Evolutionary conservation across 495 filamentous ascomycete species (phyloP), one percentile per base, ranked within the genome.

Genomic region (Achaetomiella virescens): DNA sequence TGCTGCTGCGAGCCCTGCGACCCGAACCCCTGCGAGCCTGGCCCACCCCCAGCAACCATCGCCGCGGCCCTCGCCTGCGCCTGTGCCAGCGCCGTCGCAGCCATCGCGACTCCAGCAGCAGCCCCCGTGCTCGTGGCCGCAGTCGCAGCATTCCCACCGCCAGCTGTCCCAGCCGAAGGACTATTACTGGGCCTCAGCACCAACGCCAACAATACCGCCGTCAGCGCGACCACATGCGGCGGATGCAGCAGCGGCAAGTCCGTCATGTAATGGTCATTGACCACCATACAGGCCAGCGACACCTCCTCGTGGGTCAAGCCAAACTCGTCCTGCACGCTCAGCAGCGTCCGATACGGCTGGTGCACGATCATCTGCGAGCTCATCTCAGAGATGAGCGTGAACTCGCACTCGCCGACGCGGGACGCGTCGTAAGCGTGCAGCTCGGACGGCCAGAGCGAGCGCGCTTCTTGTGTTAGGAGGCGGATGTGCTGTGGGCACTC

Each of bases 401-500:
- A 98, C 70, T 98, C 95, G 78, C 89, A 95, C 76, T 98, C 93
- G 48, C 93, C 93, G 17, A 98, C 73, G 65, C 89, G 91, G 29
- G 88, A 81, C n/a, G 88, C 86, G 70, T 97, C 92, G 21, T 81
- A 78, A 46, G 82, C 78, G 63, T 91, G 85, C 63, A 88, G 82
- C 48, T 95, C 91, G 86, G 88, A 84, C 65, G 90, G 87, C 90
- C 91, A 98, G 40, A 91, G 74, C 46, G 82, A 78, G n/a, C 90
- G 82, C 5, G 91, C 89, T 69, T 98, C 92, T 6, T 80, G 83
- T 2, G 91, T 84, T 41, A 98, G 81, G 47, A 91, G 79, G 31
- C 92, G 81, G 57, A 98, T 97, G 70, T 98, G 95, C 69, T 96
- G 91, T 25, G 93, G 95, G 59, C 86, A 92, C 72, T 98, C 93